A percentile compares a stretch with the other conserved stretches of the same genome.
phyloP scores from a whole-genome alignment of 148 eudicot genomes.

The Dianthus caryophyllus region DNA sequence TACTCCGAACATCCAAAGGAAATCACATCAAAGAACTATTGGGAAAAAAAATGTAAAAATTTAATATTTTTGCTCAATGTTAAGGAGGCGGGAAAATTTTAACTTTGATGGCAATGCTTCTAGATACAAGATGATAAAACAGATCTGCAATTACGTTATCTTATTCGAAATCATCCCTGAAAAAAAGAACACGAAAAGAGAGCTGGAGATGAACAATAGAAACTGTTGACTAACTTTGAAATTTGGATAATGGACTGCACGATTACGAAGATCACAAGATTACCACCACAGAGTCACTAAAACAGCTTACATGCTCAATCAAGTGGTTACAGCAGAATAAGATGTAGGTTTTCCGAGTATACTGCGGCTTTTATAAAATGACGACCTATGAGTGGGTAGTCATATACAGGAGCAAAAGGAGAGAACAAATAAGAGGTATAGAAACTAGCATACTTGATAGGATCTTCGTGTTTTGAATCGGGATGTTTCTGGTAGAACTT shows the following conservation, averaged over 20 bases:
- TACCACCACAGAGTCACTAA: neutral
- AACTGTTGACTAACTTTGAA: neutral
- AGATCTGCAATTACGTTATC: neutral
- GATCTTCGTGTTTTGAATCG: slow-evolving; percentile 71
- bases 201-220: neutral
- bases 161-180: too few species aligned
- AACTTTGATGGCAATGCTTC: neutral
- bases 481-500: slow-evolving; percentile 68
- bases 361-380: neutral
- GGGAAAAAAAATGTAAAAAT: neutral
- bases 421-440: neutral
- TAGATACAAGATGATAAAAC: neutral
- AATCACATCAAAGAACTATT: neutral
- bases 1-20: neutral
- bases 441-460: slow-evolving; percentile 57
- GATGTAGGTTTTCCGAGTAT: neutral
- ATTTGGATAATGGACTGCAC: neutral
- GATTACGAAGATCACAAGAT: too few species aligned
- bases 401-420: neutral
- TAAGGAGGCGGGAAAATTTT: neutral
- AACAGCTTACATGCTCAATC: neutral
- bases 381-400: neutral
- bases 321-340: neutral
- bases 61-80: neutral
- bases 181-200: neutral